Base-by-base conservation (phyloP, 2,329 filamentous ascomycete species). In the Xylogone sp. region DNA sequence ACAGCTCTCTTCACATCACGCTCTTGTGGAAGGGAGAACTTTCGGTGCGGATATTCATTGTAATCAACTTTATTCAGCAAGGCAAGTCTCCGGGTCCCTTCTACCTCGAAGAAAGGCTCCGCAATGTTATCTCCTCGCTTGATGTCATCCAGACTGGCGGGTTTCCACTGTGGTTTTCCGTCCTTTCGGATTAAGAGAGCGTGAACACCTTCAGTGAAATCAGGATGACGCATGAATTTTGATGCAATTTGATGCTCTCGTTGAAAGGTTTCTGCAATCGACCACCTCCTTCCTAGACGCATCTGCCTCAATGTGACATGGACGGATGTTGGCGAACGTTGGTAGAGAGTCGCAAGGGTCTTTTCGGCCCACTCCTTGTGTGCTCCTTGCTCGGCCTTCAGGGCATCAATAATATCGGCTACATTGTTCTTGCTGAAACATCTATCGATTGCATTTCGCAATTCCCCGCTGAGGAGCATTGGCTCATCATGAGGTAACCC, bases 131-230 rank as follows among this genome's bases (percentile, higher is more conserved):
- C 75, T 44, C 75, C 66, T 16, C 68, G 64, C 16, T 75, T 65
- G 49, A 96, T 81, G 34, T 87, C 84, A n/a, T 82, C 77, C 2
- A 97, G 76, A 6, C 79, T 82, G 43, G 80, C 77, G 3, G 91
- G 92, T 57, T 86, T 70, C 94, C 94, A 99, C 55, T 78, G 60
- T 16, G 65, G 72, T 60, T 65, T 65, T 18, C 66, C 62, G 12
- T 62, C 75, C 71, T 90, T 90, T 64, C 83, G 78, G 61, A 94
- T 80, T 42, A 99, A 78, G 46, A 87, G 80, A 21, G 90, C 86
- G 48, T 83, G 83, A n/a, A 99, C 93, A 49, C 94, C 94, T 71
- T 96, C 90, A 43, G 84, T 84, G 65, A 99, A 99, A 70, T 99
- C 94, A 3, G 83, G 87, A 68, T 94, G 87, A 51, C 79, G 78